Percentiles rank a stretch among this genome's conserved stretches.
Evolutionary conservation across 805 yeast species (phyloP).

Genomic region (Jamesozyma lodderae): DNA sequence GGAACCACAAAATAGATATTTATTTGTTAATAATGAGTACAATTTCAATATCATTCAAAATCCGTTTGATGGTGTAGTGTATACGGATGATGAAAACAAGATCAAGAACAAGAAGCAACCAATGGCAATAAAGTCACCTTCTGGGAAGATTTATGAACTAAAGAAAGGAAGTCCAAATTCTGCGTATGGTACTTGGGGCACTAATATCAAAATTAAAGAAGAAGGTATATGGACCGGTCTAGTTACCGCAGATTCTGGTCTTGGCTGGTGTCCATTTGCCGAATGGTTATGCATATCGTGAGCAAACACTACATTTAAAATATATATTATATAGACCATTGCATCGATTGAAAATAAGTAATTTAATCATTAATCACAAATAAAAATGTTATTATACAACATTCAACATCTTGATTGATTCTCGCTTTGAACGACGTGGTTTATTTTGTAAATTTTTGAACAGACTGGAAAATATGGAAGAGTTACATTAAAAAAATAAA

Average conservation of each 20-base stretch:
- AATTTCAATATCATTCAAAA: conserved; percentile 56
- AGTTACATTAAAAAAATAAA: no score
- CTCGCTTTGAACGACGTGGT: no score
- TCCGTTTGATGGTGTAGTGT: conserved; percentile 43
- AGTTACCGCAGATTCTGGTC: conserved; percentile 66
- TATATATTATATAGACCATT: no score
- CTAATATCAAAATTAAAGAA: conserved; percentile 56
- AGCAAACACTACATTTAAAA: neutral
- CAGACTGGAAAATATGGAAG: no score
- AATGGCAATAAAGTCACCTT: conserved; percentile 73
- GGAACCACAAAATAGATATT: conserved; percentile 70
- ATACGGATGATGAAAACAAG: conserved; percentile 10
- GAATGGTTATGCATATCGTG: conserved; percentile 64
- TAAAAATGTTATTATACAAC: no score
- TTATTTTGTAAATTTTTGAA: no score
- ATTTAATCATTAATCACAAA: no score
- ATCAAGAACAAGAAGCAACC: conserved; percentile 37
- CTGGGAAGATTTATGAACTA: conserved; percentile 65
- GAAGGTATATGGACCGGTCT: conserved; percentile 77
- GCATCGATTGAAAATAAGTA: no score
- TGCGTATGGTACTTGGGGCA: conserved; percentile 50
- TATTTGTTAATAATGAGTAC: conserved; percentile 51
- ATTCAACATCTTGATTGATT: no score
- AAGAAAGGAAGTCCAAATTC: conserved; percentile 38
- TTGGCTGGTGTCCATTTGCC: conserved; percentile 80